phyloP scores from a whole-genome alignment of 768 basidiomycete species.

The Mycena rebaudengoi region DNA sequence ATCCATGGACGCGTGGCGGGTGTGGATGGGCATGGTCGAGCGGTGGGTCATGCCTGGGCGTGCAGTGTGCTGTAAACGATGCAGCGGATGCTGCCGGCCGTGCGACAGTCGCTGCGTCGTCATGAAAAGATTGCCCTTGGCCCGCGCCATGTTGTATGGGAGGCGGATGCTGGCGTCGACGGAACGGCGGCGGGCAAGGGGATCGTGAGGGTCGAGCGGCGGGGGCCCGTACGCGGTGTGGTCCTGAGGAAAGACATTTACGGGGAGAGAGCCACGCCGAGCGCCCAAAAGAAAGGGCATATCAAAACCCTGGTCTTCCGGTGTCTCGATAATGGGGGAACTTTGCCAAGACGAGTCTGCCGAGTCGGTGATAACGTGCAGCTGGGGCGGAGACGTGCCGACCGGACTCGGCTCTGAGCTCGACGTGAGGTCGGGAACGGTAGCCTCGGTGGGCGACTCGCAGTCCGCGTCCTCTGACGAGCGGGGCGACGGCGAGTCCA shows the following conservation, averaged over 20 bases:
- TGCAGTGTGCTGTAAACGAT: conserved; percentile 39
- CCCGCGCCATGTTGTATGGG: conserved; percentile 57
- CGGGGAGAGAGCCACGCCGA: conserved; percentile 67
- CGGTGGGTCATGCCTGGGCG: conserved; percentile 32
- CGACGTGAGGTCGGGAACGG: conserved; percentile 19
- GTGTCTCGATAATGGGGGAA: conserved; percentile 44
- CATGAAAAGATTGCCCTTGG: conserved; percentile 58
- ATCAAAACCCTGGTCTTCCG: conserved; percentile 43
- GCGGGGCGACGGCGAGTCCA: conserved; percentile 34
- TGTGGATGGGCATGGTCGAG: conserved; percentile 45
- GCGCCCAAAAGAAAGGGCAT: conserved; percentile 43
- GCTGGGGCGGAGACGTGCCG: conserved; percentile 42
- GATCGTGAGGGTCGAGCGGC: conserved; percentile 52
- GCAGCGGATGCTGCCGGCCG: conserved; percentile 40
- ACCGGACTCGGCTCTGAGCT: conserved; percentile 27
- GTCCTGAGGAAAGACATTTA: conserved; percentile 48
- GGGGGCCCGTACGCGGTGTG: conserved; percentile 43
- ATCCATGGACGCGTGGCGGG: conserved; percentile 54
- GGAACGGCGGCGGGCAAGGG: conserved; percentile 51
- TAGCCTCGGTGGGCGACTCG: conserved; percentile 20
- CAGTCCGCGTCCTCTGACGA: conserved; percentile 29
- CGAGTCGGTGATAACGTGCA: conserved; percentile 49
- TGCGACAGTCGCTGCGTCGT: conserved; percentile 47
- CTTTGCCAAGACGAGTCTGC: conserved; percentile 41
- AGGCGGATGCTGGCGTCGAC: conserved; percentile 60